A percentile compares a stretch with the other conserved stretches of the same genome.
Evolutionary conservation across 352 stramenopile species (phyloP).

Genomic region (Globisporangium barbulae): DNA sequence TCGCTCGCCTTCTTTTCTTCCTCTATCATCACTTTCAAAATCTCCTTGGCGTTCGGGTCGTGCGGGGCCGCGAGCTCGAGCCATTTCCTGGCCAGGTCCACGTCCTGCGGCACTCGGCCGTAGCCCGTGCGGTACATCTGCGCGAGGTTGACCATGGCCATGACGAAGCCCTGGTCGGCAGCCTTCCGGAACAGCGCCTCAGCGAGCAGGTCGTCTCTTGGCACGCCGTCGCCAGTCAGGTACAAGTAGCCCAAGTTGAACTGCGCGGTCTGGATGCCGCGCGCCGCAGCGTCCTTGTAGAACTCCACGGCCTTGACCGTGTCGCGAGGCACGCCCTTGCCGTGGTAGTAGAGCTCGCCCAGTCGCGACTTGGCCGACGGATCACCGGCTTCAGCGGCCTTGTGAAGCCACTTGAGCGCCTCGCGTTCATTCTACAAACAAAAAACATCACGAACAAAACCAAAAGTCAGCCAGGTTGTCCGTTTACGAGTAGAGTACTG

Average conservation of each 20-base stretch:
- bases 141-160: slow-evolving; percentile 86
- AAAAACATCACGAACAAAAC: background rate
- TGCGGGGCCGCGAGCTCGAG: slow-evolving; percentile 69
- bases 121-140: slow-evolving; percentile 81
- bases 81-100: slow-evolving; percentile 68
- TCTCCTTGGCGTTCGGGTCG: slow-evolving; percentile 75
- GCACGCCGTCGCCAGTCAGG: slow-evolving; percentile 61
- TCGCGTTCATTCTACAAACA: slow-evolving; percentile 63
- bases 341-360: slow-evolving; percentile 70
- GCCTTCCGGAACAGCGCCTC: slow-evolving; percentile 72
- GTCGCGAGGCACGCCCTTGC: slow-evolving; percentile 52
- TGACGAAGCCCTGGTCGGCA: slow-evolving; percentile 77
- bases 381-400: slow-evolving; percentile 72
- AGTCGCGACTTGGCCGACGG: slow-evolving; percentile 70
- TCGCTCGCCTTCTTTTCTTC: slow-evolving; percentile 6
- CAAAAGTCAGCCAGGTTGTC: background rate
- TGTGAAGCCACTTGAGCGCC: slow-evolving; percentile 68
- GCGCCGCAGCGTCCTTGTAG: slow-evolving; percentile 64
- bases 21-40: slow-evolving; percentile 41
- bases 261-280: slow-evolving; percentile 58
- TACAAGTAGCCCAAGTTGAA: slow-evolving; percentile 81
- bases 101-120: slow-evolving; percentile 56
- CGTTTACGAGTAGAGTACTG: background rate
- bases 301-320: slow-evolving; percentile 50
- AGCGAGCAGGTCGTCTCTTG: slow-evolving; percentile 51